phyloP scores from a whole-genome alignment of 2,329 filamentous ascomycete genomes.

The Furcasterigmium furcatum region DNA sequence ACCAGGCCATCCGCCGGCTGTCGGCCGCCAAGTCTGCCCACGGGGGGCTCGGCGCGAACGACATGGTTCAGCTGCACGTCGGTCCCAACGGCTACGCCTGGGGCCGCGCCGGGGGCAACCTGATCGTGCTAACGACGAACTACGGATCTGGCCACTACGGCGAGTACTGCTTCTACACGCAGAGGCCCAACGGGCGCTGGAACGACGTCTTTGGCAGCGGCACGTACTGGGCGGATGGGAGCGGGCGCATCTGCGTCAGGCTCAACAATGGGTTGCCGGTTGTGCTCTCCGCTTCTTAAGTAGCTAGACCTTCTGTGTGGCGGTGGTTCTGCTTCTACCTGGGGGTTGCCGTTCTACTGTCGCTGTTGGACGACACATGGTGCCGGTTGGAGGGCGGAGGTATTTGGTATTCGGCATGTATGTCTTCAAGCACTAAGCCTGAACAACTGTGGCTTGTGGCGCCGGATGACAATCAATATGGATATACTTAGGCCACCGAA shows the following conservation, averaged over 20 bases:
- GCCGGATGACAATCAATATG: too few relatives aligned
- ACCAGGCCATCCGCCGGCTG: conserved; percentile 39
- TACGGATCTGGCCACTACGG: conserved; percentile 32
- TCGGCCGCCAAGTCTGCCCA: conserved; percentile 42
- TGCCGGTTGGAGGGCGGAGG: too few relatives aligned
- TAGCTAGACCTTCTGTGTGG: too few relatives aligned
- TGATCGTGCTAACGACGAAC: conserved; percentile 43
- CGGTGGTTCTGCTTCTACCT: too few relatives aligned
- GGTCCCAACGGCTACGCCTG: conserved; percentile 39
- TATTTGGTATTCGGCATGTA: too few relatives aligned
- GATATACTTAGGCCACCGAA: too few relatives aligned
- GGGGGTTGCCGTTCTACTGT: too few relatives aligned
- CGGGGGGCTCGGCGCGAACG: conserved; percentile 37
- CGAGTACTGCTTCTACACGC: conserved; percentile 38
- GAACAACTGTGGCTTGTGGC: too few relatives aligned
- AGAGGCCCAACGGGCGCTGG: conserved; percentile 33
- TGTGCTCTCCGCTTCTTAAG: conserved; percentile 21
- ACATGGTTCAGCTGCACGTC: conserved; percentile 40
- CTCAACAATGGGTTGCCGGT: conserved; percentile 39
- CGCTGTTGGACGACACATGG: too few relatives aligned
- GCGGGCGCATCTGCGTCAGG: conserved; percentile 35
- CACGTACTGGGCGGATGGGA: conserved; percentile 30
- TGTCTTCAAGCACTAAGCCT: too few relatives aligned
- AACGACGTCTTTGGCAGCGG: conserved; percentile 31
- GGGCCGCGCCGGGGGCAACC: conserved; percentile 36